These are phyloP conservation scores for Gymnopilus junonius DNA, from an alignment of 768 basidiomycete genomes.

Conservation along the genomic window DNA sequence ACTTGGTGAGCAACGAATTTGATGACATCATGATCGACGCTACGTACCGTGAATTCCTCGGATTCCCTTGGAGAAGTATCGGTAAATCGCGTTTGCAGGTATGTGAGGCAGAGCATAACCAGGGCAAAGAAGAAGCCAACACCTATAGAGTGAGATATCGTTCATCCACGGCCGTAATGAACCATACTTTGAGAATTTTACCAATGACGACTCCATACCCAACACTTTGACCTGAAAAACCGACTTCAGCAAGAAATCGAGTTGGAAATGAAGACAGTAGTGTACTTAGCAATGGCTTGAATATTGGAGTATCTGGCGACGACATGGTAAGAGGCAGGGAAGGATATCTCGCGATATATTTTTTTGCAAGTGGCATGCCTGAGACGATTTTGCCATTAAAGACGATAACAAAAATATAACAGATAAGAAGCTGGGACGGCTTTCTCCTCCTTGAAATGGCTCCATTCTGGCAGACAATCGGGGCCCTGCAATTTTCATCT, in stretches of 20 bases:
- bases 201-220: conserved; percentile 56
- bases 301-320: conserved; percentile 30
- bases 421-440: neutral
- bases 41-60: conserved; percentile 51
- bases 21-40: neutral
- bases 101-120: conserved; percentile 49
- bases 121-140: conserved; percentile 56
- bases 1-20: neutral
- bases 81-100: conserved; percentile 50
- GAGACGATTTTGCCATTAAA: neutral
- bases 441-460: neutral
- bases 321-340: neutral
- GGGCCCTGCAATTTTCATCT: neutral
- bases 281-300: conserved; percentile 44
- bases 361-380: neutral
- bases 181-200: conserved; percentile 19
- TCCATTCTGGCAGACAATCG: no score
- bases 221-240: conserved; percentile 42
- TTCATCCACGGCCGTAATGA: neutral
- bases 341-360: neutral
- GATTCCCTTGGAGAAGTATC: conserved; percentile 48
- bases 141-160: conserved; percentile 28
- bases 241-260: neutral
- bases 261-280: neutral
- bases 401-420: neutral